A percentile compares a stretch with the other conserved stretches of the same genome.
Evolutionary conservation across 768 basidiomycete genomes (phyloP).

Genomic region (Mycena rosella): DNA sequence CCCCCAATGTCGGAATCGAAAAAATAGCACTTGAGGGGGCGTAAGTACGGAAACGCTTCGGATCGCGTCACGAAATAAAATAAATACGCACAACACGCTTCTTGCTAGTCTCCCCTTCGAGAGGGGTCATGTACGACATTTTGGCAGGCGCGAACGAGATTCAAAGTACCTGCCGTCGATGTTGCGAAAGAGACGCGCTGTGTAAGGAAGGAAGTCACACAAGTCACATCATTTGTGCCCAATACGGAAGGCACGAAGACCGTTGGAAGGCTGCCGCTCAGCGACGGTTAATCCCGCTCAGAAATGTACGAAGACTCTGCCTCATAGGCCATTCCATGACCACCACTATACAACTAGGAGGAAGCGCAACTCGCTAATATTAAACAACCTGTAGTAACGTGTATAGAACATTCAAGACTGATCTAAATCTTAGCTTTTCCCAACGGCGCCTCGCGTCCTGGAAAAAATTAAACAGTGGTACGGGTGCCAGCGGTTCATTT

Average conservation of each 20-base stretch:
- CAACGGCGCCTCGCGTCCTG: constrained; percentile 63
- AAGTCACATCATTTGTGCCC: not conserved
- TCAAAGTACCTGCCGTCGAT: not conserved
- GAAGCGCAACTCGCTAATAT: not conserved
- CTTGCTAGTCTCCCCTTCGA: constrained; percentile 81
- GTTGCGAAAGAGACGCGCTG: not conserved
- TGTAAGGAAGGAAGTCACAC: not conserved
- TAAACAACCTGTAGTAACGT: not conserved
- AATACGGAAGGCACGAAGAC: no score
- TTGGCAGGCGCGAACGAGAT: constrained; percentile 2
- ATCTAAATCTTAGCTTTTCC: constrained; percentile 74
- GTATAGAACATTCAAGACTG: not conserved
- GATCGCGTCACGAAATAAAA: constrained; percentile 32
- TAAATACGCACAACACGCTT: constrained; percentile 84
- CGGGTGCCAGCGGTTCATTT: constrained; percentile 33
- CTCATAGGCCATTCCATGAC: no score
- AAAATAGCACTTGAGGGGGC: constrained; percentile 88
- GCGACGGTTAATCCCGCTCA: no score
- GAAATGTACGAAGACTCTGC: no score
- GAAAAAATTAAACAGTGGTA: constrained; percentile 25
- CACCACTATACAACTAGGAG: no score
- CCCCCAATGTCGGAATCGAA: constrained; percentile 99
- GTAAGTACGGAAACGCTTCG: constrained; percentile 26
- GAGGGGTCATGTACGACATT: constrained; percentile 60
- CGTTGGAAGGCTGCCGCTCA: no score